Evolutionary conservation across 2,329 filamentous ascomycete genomes (phyloP), one percentile per base, ranked within the genome.

Genomic region (Neoascochyta sp.): DNA sequence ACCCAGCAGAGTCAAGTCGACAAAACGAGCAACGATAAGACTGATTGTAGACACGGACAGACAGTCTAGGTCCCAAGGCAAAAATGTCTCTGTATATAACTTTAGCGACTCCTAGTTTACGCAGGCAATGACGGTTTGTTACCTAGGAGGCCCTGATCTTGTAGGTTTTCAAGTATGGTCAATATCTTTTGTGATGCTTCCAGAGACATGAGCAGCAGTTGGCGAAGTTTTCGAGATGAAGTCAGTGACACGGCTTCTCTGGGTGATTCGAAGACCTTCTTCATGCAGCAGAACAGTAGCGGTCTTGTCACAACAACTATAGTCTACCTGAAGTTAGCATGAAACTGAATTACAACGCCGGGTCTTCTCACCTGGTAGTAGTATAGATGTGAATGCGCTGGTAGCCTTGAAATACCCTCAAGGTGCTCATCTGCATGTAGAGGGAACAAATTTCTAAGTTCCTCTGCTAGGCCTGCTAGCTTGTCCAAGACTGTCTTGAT

Each of bases 81-180:
- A 60, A 35, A 73, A 73, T 0, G 63, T 67, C 47, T 73, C 69
- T 73, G 9, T n/a, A 7, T 3, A n/a, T 7, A 3, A 4, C 0
- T 11, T 29, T 22, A 43, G 41, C 16, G n/a, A n/a, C n/a, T n/a
- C n/a, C 20, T 34, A 24, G 13, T 16, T 14, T 35, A 6, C 31
- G 7, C 1, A 11, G 5, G 23, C 3, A 7, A 26, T 12, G 3
- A 8, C 4, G 15, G 8, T 9, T 7, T 24, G 45, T 44, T 54
- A 73, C 70, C 70, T 2, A 73, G 55, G 11, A 74, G 57, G 5
- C 64, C 64, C 41, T 74, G 69, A 9, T 57, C 54, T 41, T 68
- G 63, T 14, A 74, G 50, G 20, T 58, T 63, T 30, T 58, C 57
- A 2, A 74, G 62, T 14, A 74, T 52, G 15, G 34, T 46, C 63